Base-by-base conservation (phyloP, 2,329 filamentous ascomycete species). In the Amylocarpus encephaloides region DNA sequence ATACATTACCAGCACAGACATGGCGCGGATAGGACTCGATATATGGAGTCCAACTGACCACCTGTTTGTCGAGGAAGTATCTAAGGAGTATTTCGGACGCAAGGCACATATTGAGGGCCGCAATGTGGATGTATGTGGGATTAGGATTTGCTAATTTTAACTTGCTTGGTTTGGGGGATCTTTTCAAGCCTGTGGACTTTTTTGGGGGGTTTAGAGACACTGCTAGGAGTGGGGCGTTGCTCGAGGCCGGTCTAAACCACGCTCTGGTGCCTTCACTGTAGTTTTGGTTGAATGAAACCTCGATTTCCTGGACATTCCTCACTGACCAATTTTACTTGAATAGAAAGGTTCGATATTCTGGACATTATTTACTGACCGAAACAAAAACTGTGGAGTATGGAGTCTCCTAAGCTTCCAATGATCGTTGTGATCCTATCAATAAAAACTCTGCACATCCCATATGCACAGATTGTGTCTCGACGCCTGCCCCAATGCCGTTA, bases 11-110 rank as follows among this genome's bases (percentile, higher is more conserved):
- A 80, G 78, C 56, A 81, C 82, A 22, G 80, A 86, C 48, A 66
- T 92, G 44, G 76, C 80, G 51, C 73, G 75, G 41, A 85, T 92
- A 81, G 88, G 88, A 0, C 74, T 93, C 16, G 88, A 93, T 60
- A 74, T 83, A 1, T 93, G 87, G 86, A 90, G 85, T 63, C 72
- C 76, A 30, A 72, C 73, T 13, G 88, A 92, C 64, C 79, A 78
- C n/a, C 72, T 72, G 2, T 92, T 91, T 62, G 76, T 88, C 13
- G 71, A 71, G 54, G 81, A 83, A 48, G 71, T 86, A 45, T 71
- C 79, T 40, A 73, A 67, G 54, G 68, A 78, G 56, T 92, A 88
- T 69, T 90, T 88, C 68, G 79, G 73, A 29, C 72, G 83, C 13
- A 67, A 73, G 42, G 82, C 81, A 9, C 74, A 75, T 57, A 78